A percentile compares a stretch with the other conserved stretches of the same genome.
Conservation (phyloP, 495 filamentous ascomycete species). For the Neurospora hispaniola region DNA sequence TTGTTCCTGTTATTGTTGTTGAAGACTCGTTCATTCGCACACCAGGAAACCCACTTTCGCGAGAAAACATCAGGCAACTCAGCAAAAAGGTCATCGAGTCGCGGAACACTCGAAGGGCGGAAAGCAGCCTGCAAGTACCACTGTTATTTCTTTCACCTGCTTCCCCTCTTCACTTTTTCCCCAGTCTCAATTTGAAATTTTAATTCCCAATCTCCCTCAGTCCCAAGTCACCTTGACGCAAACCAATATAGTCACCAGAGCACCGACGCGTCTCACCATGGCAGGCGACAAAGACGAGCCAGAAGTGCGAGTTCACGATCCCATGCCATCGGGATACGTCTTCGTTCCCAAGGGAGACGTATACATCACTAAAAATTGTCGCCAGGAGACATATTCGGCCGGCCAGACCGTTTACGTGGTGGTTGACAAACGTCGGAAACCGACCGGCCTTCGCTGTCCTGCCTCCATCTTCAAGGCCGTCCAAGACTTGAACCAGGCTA, state of each 20-base stretch:
- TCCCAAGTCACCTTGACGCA: not conserved
- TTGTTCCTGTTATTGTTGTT: not conserved
- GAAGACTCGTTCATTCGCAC: not conserved
- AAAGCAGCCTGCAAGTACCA: not conserved
- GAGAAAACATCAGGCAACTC: not conserved
- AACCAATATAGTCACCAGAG: not conserved
- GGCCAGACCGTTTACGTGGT: constrained; percentile 25
- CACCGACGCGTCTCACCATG: not conserved
- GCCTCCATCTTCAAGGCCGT: constrained; percentile 18
- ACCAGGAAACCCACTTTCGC: not conserved
- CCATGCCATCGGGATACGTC: constrained; percentile 23
- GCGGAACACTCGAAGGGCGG: not conserved
- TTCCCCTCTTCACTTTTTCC: not conserved
- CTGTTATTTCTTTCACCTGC: not conserved
- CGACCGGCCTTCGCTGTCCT: constrained; percentile 29
- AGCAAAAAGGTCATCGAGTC: not conserved
- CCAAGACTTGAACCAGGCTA: constrained; percentile 12
- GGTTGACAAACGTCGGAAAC: constrained; percentile 10
- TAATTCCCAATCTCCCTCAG: not conserved
- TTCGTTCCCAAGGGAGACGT: constrained; percentile 29
- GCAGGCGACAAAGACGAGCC: constrained; percentile 5
- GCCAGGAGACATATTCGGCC: constrained; percentile 20
- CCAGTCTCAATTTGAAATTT: not conserved
- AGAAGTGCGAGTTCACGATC: constrained; percentile 7
- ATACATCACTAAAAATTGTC: constrained; percentile 30